Evolutionary conservation across 1,284 basidiomycete genomes (phyloP).

Genomic region (Singerocomus rubriflavus): DNA sequence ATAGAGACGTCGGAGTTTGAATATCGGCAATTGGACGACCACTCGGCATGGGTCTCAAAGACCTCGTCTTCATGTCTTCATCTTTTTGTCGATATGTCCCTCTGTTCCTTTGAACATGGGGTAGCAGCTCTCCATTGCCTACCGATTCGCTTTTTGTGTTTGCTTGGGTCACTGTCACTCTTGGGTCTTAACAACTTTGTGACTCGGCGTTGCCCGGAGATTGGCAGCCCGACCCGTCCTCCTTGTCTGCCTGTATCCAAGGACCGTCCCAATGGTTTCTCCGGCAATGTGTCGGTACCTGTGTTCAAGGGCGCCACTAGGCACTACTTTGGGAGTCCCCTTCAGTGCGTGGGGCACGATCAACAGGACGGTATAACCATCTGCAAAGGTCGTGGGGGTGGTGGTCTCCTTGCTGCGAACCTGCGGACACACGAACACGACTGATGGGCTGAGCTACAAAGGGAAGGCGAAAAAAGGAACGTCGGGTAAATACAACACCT

Average conservation of each 20-base stretch:
- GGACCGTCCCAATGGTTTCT: background rate
- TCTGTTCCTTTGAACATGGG: too few species aligned
- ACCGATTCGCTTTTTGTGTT: background rate
- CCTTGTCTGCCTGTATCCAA: background rate
- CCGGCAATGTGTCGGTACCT: background rate
- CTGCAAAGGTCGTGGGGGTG: background rate
- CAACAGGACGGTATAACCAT: background rate
- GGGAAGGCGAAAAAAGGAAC: conserved; percentile 8
- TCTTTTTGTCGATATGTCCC: too few species aligned
- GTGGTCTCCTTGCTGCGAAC: background rate
- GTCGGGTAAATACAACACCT: conserved; percentile 10
- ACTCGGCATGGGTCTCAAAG: too few species aligned
- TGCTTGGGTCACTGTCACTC: too few species aligned
- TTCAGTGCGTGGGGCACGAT: background rate
- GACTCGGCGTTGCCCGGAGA: too few species aligned
- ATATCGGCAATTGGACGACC: too few species aligned
- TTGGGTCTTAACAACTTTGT: too few species aligned
- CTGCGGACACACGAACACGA: background rate
- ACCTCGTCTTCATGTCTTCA: too few species aligned
- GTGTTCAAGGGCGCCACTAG: background rate
- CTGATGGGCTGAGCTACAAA: conserved; percentile 1
- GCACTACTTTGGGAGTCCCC: conserved; percentile 5
- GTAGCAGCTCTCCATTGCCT: too few species aligned
- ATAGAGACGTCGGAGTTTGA: too few species aligned
- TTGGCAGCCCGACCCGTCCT: background rate